Evolutionary conservation across 768 basidiomycete species (phyloP).

Genomic region (Auriscalpium microsporum): DNA sequence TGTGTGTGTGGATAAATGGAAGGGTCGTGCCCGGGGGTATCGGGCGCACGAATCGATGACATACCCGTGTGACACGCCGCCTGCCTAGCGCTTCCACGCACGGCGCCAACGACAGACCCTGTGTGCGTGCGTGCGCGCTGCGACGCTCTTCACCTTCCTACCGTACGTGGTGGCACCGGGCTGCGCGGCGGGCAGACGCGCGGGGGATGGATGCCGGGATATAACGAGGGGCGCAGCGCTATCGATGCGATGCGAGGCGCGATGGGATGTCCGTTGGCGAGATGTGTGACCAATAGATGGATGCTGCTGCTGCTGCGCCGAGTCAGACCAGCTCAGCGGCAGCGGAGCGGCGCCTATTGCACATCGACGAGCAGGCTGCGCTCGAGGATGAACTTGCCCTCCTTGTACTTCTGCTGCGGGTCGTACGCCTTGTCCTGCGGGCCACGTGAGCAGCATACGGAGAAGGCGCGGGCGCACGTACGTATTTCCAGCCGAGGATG

Average conservation of each 20-base stretch:
- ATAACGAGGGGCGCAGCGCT: background rate
- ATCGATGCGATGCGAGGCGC: background rate
- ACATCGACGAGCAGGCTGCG: slow-evolving; percentile 83
- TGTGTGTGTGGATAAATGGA: no score
- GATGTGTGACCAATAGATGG: slow-evolving; percentile 5
- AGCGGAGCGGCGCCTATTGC: slow-evolving; percentile 39
- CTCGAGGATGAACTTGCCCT: slow-evolving; percentile 97
- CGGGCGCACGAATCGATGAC: no score
- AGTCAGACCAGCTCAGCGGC: background rate
- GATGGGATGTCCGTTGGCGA: slow-evolving; percentile 1
- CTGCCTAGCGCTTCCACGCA: no score
- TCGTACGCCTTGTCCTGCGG: slow-evolving; percentile 87
- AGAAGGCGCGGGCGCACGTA: slow-evolving; percentile 29
- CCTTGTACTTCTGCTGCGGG: slow-evolving; percentile 89
- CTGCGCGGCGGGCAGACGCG: background rate
- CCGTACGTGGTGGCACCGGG: background rate
- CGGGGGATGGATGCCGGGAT: background rate
- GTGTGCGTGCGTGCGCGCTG: no score
- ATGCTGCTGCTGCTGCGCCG: slow-evolving; percentile 6
- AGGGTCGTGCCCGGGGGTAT: no score
- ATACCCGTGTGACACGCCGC: no score
- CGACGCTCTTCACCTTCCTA: no score
- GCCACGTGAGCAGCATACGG: slow-evolving; percentile 2
- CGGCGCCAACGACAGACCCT: no score
- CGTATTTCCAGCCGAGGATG: slow-evolving; percentile 97